Evolutionary conservation across 768 basidiomycete genomes (phyloP), one percentile per base, ranked within the genome.

Genomic region (Pulveroboletus sp.): DNA sequence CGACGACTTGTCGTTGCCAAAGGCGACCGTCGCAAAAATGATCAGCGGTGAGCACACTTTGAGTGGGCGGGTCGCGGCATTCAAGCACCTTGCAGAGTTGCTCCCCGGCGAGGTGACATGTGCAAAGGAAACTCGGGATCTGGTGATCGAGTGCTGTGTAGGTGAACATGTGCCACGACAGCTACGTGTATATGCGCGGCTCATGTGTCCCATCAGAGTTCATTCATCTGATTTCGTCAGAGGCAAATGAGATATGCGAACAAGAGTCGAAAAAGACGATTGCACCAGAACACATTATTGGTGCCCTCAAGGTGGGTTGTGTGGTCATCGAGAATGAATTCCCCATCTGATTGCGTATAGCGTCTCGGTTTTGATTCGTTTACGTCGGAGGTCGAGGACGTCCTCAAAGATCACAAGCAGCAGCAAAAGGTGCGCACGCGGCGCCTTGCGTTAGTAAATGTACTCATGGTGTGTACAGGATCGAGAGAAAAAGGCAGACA

Each of bases 191-290:
- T 51, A 41, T 45, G 46, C 50, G 41, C 29, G 34, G 34, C 60
- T 66, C 55, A 59, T 24, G 14, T 36, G 40, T 32, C 21, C 50
- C 20, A 17, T 19, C 33, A 99, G 97, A 99, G 75, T 99, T 98
- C 68, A 94, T 99, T 53, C 92, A 98, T 66, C 72, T 98, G 69
- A 87, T 99, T 65, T 95, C 97, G 16, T 92, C 94, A 9, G 93
- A 97, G 66, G 92, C 97, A 44, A 98, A 98, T 67, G 92, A 97
- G 57, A 91, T 97, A 52, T 99, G 97, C 63, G 97, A 98, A 64
- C 87, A 92, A 65, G 94, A 95, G 64, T 91, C 92, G 21, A 97
- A 97, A 75, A 99, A 99, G 75, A 99, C 97, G 1, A 98, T 99
- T 59, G 89, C 93, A 5, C 97, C 97, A 2, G 97, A 99, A 60